Base-by-base conservation (phyloP, 2,329 filamentous ascomycete genomes). In the Berkeleyomyces rouxiae region DNA sequence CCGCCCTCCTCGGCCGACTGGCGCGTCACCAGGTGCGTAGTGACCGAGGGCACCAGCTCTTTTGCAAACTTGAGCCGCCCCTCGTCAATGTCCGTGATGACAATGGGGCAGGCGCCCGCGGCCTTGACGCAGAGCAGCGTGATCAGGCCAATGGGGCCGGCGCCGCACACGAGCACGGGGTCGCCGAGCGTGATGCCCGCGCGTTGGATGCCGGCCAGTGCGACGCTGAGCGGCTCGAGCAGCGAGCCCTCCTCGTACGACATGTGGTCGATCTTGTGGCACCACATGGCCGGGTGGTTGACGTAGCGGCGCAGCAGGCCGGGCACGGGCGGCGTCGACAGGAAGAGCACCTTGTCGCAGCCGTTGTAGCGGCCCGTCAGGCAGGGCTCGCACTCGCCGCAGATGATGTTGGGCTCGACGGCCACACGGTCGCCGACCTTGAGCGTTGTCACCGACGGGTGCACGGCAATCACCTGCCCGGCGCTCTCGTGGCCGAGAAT, bases 401-500 rank as follows among this genome's bases (percentile, higher is more conserved):
- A 97, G 73, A 93, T 91, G 69, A 96, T 82, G 74, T 95, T 95
- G 66, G 92, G 92, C 77, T 97, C 92, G 71, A 97, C 82, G 63
- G 92, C 92, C 64, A 97, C 89, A 67, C 90, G 87, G 76, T 97
- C 92, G 71, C 92, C 92, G 47, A 87, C 79, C 71, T 90, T 84
- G 71, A 96, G 81, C 69, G 78, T 74, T 39, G 79, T 89, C 64
- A 96, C 90, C 37, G 87, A 88, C 47, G 88, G 82, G 74, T 92
- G 88, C 61, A 86, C 86, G 13, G 90, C 87, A 67, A 96, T 81
- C 65, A 96, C 75, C 70, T 86, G 85, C 66, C 91, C 92, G 3
- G 90, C 87, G 49, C 90, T 93, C 76, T 97, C 92, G 78, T 97
- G 92, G 67, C 92, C 92, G 23, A 97, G 84, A 70, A 96, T 90